Percentiles rank a stretch among this genome's conserved stretches.
phyloP scores from a whole-genome alignment of 208 protist species.

The Trypanosoma platydactyli region DNA sequence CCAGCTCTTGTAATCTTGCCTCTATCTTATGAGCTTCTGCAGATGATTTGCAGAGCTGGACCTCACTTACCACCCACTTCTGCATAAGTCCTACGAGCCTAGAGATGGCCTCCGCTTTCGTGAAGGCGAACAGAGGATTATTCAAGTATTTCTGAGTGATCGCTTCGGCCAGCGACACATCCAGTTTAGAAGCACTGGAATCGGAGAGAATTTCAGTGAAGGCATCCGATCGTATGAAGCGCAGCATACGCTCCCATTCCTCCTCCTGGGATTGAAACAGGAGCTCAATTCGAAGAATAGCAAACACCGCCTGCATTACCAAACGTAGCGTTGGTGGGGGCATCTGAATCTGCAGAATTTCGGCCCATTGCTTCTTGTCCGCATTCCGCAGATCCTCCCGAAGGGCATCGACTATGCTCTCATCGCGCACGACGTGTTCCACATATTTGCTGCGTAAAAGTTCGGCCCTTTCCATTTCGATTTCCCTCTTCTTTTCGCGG shows the following conservation, averaged over 20 bases:
- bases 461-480: conserved; percentile 1
- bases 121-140: conserved; percentile 21
- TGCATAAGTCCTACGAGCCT: conserved; percentile 19
- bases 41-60: conserved; percentile 19
- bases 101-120: not conserved
- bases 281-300: conserved; percentile 25
- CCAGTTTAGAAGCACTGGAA: conserved; percentile 3
- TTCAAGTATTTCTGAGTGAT: conserved; percentile 17
- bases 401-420: conserved; percentile 9
- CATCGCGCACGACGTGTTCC: conserved; percentile 5
- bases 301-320: conserved; percentile 20
- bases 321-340: conserved; percentile 4
- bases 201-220: conserved; percentile 17
- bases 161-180: conserved; percentile 12
- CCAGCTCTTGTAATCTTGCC: not conserved
- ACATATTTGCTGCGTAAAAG: conserved; percentile 2
- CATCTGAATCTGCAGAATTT: not conserved
- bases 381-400: conserved; percentile 8
- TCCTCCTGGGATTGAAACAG: conserved; percentile 16
- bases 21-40: conserved; percentile 5
- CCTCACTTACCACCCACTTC: conserved; percentile 26
- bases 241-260: conserved; percentile 29
- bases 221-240: conserved; percentile 17
- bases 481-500: conserved; percentile 10
- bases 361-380: not conserved